Conservation (phyloP, 1,139 yeast genomes). For the Diutina siamensis region DNA sequence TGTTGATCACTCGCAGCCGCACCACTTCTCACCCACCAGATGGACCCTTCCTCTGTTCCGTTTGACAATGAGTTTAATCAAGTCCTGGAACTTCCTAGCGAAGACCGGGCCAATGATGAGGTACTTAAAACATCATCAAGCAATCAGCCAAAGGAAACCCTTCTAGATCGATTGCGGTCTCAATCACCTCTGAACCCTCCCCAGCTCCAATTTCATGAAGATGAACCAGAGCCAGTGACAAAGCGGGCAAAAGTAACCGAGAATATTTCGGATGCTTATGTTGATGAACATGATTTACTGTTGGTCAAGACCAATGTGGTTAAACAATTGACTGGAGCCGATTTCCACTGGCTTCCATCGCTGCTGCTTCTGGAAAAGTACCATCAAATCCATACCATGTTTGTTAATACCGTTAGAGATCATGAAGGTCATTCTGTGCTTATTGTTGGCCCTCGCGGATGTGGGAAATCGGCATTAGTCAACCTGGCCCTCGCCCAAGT, state of each 20-base stretch:
- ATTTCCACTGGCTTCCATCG: slow-evolving; percentile 7
- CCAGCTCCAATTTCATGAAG: too few species aligned
- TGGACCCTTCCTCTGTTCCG: background rate
- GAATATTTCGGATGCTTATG: too few species aligned
- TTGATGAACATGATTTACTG: background rate
- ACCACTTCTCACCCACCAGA: background rate
- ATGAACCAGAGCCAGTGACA: too few species aligned
- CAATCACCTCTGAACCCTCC: background rate
- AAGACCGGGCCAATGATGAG: background rate
- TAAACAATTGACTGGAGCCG: slow-evolving; percentile 8
- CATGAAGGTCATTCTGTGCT: slow-evolving; percentile 77
- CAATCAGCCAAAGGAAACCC: background rate
- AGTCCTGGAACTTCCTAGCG: background rate
- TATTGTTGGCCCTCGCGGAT: slow-evolving; percentile 67
- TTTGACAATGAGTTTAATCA: background rate
- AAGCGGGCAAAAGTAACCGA: too few species aligned
- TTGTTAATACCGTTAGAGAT: slow-evolving; percentile 55
- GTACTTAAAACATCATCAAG: background rate
- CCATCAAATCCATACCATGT: slow-evolving; percentile 39
- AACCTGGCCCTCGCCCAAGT: slow-evolving; percentile 45
- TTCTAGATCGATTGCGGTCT: background rate
- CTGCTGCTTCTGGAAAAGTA: slow-evolving; percentile 11
- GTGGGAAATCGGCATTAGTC: slow-evolving; percentile 64
- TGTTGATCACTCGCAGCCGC: too few species aligned
- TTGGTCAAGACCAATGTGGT: slow-evolving; percentile 7